A percentile compares a stretch with the other conserved stretches of the same genome.
Evolutionary conservation across 495 filamentous ascomycete genomes (phyloP).

Genomic region (Aspergillus sclerotioniger): DNA sequence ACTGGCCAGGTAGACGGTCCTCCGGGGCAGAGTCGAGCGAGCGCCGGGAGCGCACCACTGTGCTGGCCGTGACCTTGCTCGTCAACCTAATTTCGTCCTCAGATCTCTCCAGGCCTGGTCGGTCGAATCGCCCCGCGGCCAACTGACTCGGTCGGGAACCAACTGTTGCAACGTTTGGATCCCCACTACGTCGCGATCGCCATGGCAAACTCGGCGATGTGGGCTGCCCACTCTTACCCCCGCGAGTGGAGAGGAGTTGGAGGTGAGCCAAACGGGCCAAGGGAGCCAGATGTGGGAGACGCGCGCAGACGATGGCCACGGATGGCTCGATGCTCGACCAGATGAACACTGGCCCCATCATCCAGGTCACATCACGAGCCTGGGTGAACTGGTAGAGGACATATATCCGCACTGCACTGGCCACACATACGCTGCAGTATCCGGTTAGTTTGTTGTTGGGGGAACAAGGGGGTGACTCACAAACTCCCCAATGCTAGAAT

Average conservation of each 20-base stretch:
- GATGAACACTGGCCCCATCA: constrained; percentile 40
- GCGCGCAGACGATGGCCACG: constrained; percentile 42
- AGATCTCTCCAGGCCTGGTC: constrained; percentile 14
- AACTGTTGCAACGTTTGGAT: neutral
- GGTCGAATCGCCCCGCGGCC: constrained; percentile 1
- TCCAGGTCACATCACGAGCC: constrained; percentile 36
- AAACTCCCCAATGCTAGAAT: neutral
- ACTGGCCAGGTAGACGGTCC: neutral
- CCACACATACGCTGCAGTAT: neutral
- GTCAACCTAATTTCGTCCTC: constrained; percentile 21
- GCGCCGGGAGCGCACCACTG: neutral
- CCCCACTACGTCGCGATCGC: neutral
- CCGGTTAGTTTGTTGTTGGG: neutral
- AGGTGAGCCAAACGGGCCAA: constrained; percentile 24
- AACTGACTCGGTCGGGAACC: neutral
- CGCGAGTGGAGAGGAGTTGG: neutral
- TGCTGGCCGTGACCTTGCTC: constrained; percentile 2
- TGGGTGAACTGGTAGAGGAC: constrained; percentile 33
- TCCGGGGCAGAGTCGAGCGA: neutral
- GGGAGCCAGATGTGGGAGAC: constrained; percentile 41
- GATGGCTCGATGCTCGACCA: constrained; percentile 44
- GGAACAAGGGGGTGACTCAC: neutral
- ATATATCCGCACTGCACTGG: constrained; percentile 38
- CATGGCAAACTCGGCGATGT: neutral
- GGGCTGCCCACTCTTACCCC: neutral